These are phyloP conservation scores for Toxoplasma gondii DNA, from an alignment of 169 alveolate genomes.

Conservation along the genomic window DNA sequence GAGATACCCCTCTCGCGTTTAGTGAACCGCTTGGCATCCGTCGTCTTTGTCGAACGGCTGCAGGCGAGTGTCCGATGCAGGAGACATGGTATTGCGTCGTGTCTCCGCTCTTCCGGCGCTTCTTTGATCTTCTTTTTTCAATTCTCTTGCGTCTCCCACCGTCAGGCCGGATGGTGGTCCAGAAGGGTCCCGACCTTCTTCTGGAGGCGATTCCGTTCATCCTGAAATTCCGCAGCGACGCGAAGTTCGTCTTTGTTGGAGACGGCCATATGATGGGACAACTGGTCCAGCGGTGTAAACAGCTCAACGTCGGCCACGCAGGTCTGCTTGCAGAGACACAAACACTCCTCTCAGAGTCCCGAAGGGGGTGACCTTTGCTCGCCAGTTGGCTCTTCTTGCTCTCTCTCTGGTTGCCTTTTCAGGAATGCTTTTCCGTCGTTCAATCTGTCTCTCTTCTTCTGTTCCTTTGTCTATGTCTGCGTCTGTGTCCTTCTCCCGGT, in stretches of 20 bases:
- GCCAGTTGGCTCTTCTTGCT: not conserved
- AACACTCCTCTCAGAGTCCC: not conserved
- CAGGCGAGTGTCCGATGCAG: no score
- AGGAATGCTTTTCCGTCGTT: not conserved
- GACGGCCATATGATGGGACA: constrained; percentile 82
- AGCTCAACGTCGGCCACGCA: constrained; percentile 71
- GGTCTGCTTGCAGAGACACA: not conserved
- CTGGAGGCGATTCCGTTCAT: constrained; percentile 76
- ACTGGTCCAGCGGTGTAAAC: constrained; percentile 77
- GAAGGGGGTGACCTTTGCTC: not conserved
- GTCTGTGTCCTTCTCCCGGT: no score
- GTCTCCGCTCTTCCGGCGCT: no score
- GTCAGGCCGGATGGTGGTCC: constrained; percentile 78
- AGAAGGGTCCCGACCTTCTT: constrained; percentile 82
- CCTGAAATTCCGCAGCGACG: constrained; percentile 73
- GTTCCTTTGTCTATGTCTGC: no score
- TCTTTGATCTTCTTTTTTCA: no score
- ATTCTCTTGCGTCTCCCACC: no score
- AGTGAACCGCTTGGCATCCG: no score
- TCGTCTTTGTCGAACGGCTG: no score
- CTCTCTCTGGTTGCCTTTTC: not conserved
- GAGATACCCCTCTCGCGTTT: no score
- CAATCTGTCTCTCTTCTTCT: no score
- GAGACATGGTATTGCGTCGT: no score
- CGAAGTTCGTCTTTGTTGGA: constrained; percentile 82